These are phyloP conservation scores for Phycomyces nitens DNA, from an alignment of 192 early-diverging fungal genomes.

Conservation along the genomic window DNA sequence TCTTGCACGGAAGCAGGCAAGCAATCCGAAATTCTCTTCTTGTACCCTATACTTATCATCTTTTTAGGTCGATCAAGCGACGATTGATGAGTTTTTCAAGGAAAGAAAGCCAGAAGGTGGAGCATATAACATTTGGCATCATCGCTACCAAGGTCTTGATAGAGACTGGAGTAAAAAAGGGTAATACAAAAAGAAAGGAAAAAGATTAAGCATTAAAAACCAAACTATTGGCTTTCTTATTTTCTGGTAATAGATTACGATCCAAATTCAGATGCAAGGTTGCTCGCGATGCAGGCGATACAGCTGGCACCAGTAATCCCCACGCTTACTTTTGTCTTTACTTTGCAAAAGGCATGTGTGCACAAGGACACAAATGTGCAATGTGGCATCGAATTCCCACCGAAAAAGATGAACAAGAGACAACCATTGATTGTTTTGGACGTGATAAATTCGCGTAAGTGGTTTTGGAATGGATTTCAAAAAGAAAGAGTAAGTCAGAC, in stretches of 20 bases:
- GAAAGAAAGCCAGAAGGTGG: slow-evolving; percentile 39
- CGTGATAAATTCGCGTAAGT: slow-evolving; percentile 60
- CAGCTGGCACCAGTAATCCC: slow-evolving; percentile 58
- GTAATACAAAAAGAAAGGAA: too few relatives aligned
- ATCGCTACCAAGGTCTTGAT: slow-evolving; percentile 20
- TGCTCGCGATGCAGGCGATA: slow-evolving; percentile 64
- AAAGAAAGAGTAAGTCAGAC: not conserved
- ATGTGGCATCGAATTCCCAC: slow-evolving; percentile 53
- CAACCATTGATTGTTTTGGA: slow-evolving; percentile 78
- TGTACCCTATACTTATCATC: not conserved
- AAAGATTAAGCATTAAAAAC: too few relatives aligned
- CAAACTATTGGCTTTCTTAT: not conserved
- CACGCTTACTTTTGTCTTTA: slow-evolving; percentile 75
- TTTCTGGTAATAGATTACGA: slow-evolving; percentile 40
- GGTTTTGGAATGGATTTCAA: not conserved
- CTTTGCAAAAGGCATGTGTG: slow-evolving; percentile 80
- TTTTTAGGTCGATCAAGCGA: slow-evolving; percentile 26
- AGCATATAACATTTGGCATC: slow-evolving; percentile 63
- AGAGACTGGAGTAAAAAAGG: slow-evolving; percentile 50
- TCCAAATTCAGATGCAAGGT: slow-evolving; percentile 63
- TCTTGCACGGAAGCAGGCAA: slow-evolving; percentile 24
- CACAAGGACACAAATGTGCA: slow-evolving; percentile 55
- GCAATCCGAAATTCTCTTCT: not conserved
- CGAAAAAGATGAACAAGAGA: slow-evolving; percentile 43
- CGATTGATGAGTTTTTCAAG: slow-evolving; percentile 25